Evolutionary conservation across 805 yeast species (phyloP).

Genomic region (Myxozyma neglecta): DNA sequence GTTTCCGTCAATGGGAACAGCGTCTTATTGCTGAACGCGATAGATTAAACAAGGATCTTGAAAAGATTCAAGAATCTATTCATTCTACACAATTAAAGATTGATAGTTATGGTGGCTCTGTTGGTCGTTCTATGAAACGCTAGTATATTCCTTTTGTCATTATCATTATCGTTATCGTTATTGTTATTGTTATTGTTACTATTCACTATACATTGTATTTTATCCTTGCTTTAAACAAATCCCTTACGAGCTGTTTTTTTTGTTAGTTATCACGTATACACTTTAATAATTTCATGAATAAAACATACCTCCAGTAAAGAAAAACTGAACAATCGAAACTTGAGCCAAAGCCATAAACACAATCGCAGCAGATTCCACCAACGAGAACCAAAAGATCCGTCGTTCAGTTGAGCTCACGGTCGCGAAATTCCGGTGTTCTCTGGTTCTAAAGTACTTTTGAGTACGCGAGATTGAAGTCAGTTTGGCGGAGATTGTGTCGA

Average conservation of each 20-base stretch:
- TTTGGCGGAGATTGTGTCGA: conserved; percentile 42
- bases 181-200: background rate
- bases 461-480: conserved; percentile 38
- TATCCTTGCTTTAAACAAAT: conserved; percentile 16
- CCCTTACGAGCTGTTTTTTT: conserved; percentile 31
- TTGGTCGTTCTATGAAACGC: background rate
- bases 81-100: conserved; percentile 9
- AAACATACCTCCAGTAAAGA: conserved; percentile 53
- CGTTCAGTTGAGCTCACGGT: conserved; percentile 79
- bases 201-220: background rate
- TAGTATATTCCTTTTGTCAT: background rate
- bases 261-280: background rate
- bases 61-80: conserved; percentile 38
- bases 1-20: conserved; percentile 98
- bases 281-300: background rate
- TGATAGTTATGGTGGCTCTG: conserved; percentile 1
- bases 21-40: conserved; percentile 93
- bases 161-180: background rate
- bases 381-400: conserved; percentile 73
- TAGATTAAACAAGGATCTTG: conserved; percentile 89
- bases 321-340: conserved; percentile 77
- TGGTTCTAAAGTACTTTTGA: conserved; percentile 79
- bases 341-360: conserved; percentile 76
- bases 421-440: conserved; percentile 88
- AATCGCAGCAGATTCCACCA: conserved; percentile 68